Evolutionary conservation across 352 stramenopile species (phyloP).

Genomic region (Phytophthora capsici): DNA sequence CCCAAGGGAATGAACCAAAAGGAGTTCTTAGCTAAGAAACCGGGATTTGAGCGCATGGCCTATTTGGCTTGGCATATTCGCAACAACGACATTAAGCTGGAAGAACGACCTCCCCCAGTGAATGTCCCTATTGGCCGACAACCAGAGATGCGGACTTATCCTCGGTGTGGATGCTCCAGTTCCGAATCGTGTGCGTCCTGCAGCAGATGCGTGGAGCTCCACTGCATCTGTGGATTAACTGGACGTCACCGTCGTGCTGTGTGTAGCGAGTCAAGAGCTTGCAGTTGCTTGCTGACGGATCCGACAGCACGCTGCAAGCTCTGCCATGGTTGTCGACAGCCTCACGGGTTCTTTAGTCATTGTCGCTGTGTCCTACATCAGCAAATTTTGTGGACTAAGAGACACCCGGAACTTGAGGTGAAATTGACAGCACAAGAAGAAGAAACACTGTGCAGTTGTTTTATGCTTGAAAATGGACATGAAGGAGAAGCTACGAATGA

Average conservation of each 20-base stretch:
- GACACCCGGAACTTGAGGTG: conserved; percentile 24
- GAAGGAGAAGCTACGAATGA: conserved; percentile 27
- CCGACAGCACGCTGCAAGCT: conserved; percentile 46
- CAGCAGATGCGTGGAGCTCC: conserved; percentile 60
- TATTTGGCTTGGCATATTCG: conserved; percentile 38
- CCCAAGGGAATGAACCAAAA: conserved; percentile 27
- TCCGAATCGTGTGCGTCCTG: conserved; percentile 61
- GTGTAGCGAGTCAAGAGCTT: conserved; percentile 73
- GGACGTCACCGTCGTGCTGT: conserved; percentile 27
- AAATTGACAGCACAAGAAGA: conserved; percentile 25
- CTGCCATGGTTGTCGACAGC: conserved; percentile 65
- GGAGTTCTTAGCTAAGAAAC: conserved; percentile 31
- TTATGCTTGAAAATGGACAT: conserved; percentile 34
- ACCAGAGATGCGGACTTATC: conserved; percentile 23
- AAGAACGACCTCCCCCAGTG: conserved; percentile 10
- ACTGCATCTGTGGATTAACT: conserved; percentile 58
- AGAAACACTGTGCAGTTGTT: conserved; percentile 45
- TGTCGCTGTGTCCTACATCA: conserved; percentile 71
- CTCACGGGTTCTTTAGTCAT: conserved; percentile 40
- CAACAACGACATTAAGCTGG: conserved; percentile 29
- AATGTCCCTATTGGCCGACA: conserved; percentile 26
- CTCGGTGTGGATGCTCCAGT: conserved; percentile 53
- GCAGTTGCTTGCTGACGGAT: conserved; percentile 51
- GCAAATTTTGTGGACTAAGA: conserved; percentile 30
- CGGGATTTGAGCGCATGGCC: conserved; percentile 32